phyloP scores from a whole-genome alignment of 2,329 filamentous ascomycete species.

The Dactylellina parvicollis region DNA sequence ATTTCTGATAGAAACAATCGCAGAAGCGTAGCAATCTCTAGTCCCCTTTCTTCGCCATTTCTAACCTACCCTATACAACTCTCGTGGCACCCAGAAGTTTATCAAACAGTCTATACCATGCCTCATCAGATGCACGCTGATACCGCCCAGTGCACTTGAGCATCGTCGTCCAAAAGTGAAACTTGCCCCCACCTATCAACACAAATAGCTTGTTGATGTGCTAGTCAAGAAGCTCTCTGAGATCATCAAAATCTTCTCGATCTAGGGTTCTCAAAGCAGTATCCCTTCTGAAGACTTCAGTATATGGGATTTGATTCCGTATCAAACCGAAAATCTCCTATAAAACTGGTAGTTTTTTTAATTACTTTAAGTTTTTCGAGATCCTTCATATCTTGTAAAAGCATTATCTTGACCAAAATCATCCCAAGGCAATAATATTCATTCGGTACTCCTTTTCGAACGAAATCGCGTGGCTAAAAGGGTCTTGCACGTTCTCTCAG shows the following conservation, averaged over 20 bases:
- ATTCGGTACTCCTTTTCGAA: slow-evolving; percentile 28
- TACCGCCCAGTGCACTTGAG: slow-evolving; percentile 18
- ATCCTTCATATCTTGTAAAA: slow-evolving; percentile 32
- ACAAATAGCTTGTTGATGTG: slow-evolving; percentile 31
- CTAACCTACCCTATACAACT: slow-evolving; percentile 16
- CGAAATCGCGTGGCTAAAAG: slow-evolving; percentile 30
- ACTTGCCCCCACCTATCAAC: slow-evolving; percentile 27
- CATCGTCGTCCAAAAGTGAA: slow-evolving; percentile 40
- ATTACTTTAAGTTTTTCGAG: slow-evolving; percentile 21
- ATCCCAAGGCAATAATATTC: slow-evolving; percentile 33
- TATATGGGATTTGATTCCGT: slow-evolving; percentile 20
- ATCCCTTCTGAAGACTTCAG: slow-evolving; percentile 18
- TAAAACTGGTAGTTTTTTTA: slow-evolving; percentile 7
- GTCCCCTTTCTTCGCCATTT: slow-evolving; percentile 33
- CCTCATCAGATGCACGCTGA: slow-evolving; percentile 20
- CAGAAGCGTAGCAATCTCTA: slow-evolving; percentile 22
- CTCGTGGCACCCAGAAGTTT: slow-evolving; percentile 18
- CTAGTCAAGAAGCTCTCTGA: slow-evolving; percentile 20
- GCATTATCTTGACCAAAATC: slow-evolving; percentile 34
- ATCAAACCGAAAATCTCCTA: slow-evolving; percentile 23
- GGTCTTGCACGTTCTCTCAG: slow-evolving; percentile 30
- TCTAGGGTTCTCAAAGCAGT: slow-evolving; percentile 10
- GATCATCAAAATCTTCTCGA: slow-evolving; percentile 26
- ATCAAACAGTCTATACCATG: slow-evolving; percentile 34
- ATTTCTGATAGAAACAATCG: slow-evolving; percentile 22